Conservation (phyloP, 192 early-diverging fungal genomes). For the Entophlyctis luteolus region DNA sequence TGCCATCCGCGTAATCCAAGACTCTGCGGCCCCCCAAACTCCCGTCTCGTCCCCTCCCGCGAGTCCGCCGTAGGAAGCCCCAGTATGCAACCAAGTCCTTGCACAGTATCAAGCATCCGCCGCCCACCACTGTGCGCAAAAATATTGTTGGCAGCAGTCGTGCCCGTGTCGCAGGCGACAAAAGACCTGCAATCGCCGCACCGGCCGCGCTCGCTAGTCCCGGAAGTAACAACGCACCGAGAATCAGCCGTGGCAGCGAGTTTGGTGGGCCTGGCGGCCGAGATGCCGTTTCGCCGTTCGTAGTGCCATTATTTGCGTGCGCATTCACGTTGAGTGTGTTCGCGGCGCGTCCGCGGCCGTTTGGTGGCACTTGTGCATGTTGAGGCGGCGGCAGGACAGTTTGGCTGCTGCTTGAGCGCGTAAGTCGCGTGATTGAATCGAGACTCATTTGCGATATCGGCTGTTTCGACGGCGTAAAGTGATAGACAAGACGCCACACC, state of each 20-base stretch:
- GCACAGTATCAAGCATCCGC: neutral
- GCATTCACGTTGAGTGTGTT: too few species aligned
- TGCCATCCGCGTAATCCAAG: neutral
- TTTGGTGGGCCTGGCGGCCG: constrained; percentile 7
- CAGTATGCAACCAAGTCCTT: constrained; percentile 11
- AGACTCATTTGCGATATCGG: neutral
- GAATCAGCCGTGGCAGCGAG: constrained; percentile 6
- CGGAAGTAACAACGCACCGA: constrained; percentile 12
- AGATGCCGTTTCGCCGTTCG: too few species aligned
- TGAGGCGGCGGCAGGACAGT: neutral
- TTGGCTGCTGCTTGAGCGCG: neutral
- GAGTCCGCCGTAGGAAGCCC: constrained; percentile 1
- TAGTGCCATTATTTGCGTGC: too few species aligned
- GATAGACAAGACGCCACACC: constrained; percentile 18
- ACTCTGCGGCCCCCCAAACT: too few species aligned
- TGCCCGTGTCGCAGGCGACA: neutral
- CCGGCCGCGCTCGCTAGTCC: constrained; percentile 4
- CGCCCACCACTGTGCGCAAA: constrained; percentile 10
- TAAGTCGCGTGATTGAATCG: neutral
- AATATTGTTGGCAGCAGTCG: constrained; percentile 1
- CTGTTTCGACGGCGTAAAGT: neutral
- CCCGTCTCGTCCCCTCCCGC: neutral
- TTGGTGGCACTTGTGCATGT: neutral
- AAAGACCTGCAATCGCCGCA: neutral
- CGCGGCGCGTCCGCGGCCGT: too few species aligned